A percentile compares a stretch with the other conserved stretches of the same genome.
These are phyloP conservation scores for Mrakia gelida DNA, from an alignment of 768 basidiomycete species.

Conservation along the genomic window DNA sequence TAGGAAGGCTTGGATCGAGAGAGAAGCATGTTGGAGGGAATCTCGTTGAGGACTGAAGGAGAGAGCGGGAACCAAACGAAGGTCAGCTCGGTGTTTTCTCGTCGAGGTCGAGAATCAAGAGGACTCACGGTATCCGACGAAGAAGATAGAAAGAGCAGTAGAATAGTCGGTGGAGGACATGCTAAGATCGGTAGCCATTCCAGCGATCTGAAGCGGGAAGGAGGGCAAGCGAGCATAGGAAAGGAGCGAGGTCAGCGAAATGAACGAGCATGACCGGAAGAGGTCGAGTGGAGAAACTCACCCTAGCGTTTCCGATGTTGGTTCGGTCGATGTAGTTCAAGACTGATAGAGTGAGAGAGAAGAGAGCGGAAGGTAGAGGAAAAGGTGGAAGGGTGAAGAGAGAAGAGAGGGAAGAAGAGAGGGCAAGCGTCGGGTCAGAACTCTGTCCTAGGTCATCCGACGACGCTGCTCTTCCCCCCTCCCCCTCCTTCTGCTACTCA, in stretches of 20 bases:
- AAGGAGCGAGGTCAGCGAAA: too few relatives aligned
- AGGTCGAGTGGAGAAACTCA: too few relatives aligned
- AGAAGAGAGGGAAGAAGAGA: too few relatives aligned
- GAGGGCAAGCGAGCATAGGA: too few relatives aligned
- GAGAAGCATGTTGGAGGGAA: conserved; percentile 26
- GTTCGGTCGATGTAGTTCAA: conserved; percentile 23
- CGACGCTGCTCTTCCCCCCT: too few relatives aligned
- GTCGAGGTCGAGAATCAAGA: too few relatives aligned
- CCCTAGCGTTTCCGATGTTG: conserved; percentile 20
- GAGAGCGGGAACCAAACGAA: too few relatives aligned
- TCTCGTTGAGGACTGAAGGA: not conserved
- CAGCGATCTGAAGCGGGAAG: not conserved
- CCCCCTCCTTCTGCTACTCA: not conserved
- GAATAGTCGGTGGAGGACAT: conserved; percentile 14
- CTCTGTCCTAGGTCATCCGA: too few relatives aligned
- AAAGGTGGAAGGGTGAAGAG: too few relatives aligned
- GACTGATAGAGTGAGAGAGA: not conserved
- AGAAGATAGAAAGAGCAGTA: conserved; percentile 16
- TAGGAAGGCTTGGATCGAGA: conserved; percentile 28
- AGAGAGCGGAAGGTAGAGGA: not conserved
- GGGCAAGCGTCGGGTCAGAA: not conserved
- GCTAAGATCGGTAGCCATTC: conserved; percentile 9
- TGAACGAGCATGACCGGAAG: too few relatives aligned
- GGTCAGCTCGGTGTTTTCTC: too few relatives aligned
- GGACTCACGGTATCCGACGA: conserved; percentile 13